phyloP scores from a whole-genome alignment of 75 land plant genomes.

The Azolla pinnata region DNA sequence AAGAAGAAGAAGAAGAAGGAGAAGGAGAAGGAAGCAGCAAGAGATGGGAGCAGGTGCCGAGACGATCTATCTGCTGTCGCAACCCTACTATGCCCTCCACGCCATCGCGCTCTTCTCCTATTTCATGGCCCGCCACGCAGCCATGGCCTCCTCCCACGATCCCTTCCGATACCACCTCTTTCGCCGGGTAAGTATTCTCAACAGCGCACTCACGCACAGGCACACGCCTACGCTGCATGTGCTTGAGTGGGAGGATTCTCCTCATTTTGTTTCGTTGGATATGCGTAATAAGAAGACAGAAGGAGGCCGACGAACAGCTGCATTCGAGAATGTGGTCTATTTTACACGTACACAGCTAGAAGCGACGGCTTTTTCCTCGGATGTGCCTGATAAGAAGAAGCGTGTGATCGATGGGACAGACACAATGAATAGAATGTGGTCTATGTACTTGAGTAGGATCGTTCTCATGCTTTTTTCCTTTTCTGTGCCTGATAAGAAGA shows the following conservation, averaged over 20 bases:
- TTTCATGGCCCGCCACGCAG: slow-evolving; percentile 2
- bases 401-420: too few relatives aligned
- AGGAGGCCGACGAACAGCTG: neutral
- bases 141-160: neutral
- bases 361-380: neutral
- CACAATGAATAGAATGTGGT: neutral
- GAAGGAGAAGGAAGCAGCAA: too few relatives aligned
- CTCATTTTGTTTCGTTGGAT: neutral
- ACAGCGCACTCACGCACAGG: too few relatives aligned
- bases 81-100: slow-evolving; percentile 3
- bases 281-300: neutral
- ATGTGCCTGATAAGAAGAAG: neutral
- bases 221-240: neutral
- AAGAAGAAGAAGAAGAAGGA: too few relatives aligned
- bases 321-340: neutral
- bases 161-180: neutral
- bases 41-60: neutral
- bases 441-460: neutral
- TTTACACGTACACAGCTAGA: neutral
- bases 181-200: neutral
- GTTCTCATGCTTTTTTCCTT: too few relatives aligned
- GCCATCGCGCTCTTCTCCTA: slow-evolving; percentile 5
- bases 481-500: too few relatives aligned
- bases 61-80: neutral
- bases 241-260: too few relatives aligned